phyloP scores from a whole-genome alignment of 2,329 filamentous ascomycete species.

The Ascochyta lentis region DNA sequence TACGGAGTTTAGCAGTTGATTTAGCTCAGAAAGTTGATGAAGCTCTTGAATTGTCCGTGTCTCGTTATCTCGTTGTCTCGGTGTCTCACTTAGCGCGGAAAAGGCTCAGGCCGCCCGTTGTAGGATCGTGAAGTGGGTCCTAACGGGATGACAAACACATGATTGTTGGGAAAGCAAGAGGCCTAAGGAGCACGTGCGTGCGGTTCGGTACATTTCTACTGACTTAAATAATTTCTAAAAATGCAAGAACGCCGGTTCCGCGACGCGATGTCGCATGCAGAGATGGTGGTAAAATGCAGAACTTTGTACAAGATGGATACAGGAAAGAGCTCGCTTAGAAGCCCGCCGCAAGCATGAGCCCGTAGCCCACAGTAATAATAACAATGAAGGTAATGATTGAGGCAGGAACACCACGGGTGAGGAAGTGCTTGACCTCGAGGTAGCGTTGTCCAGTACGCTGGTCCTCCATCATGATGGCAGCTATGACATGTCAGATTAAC shows the following conservation, averaged over 20 bases:
- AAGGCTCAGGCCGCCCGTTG: neutral
- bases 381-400: constrained; percentile 82
- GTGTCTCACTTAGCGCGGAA: neutral
- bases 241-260: constrained; percentile 4
- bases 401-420: constrained; percentile 88
- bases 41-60: neutral
- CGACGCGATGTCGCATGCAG: constrained; percentile 13
- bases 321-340: constrained; percentile 53
- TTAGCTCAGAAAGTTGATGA: neutral
- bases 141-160: neutral
- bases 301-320: constrained; percentile 4
- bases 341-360: constrained; percentile 79
- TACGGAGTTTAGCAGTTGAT: neutral
- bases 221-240: neutral
- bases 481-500: constrained; percentile 54
- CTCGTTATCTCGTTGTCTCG: neutral
- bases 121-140: neutral
- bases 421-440: constrained; percentile 89
- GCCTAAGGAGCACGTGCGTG: neutral
- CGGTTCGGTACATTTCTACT: neutral
- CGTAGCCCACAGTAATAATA: constrained; percentile 88
- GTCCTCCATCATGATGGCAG: constrained; percentile 99
- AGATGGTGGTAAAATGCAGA: constrained; percentile 2
- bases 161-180: neutral
- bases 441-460: constrained; percentile 88